These are phyloP conservation scores for Xylaria sp. DNA, from an alignment of 2,329 filamentous ascomycete species.

Conservation along the genomic window DNA sequence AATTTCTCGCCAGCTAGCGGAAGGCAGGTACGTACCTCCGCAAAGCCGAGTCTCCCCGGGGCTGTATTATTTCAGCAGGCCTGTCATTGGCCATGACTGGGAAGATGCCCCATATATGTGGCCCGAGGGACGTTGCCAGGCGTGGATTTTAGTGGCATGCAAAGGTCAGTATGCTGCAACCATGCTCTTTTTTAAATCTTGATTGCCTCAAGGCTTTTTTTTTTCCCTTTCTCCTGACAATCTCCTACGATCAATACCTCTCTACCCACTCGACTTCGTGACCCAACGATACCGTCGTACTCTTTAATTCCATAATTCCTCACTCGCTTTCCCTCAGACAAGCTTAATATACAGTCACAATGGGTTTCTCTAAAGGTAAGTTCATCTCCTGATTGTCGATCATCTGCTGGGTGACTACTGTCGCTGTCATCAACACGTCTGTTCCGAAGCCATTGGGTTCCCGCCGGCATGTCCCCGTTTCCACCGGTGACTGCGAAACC, in stretches of 20 bases:
- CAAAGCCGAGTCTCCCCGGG: slow-evolving; percentile 44
- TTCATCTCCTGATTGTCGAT: slow-evolving; percentile 38
- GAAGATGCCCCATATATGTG: slow-evolving; percentile 48
- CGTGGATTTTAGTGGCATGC: slow-evolving; percentile 33
- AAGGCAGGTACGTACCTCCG: slow-evolving; percentile 22
- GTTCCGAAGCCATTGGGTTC: slow-evolving; percentile 46
- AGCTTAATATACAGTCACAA: slow-evolving; percentile 52
- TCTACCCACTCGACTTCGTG: slow-evolving; percentile 29
- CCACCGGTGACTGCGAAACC: slow-evolving; percentile 27
- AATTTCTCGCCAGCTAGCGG: slow-evolving; percentile 22
- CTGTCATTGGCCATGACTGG: slow-evolving; percentile 54
- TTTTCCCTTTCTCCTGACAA: slow-evolving; percentile 27
- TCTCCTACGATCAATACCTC: slow-evolving; percentile 23
- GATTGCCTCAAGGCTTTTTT: slow-evolving; percentile 45
- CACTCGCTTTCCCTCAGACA: slow-evolving; percentile 32
- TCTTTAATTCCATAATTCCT: slow-evolving; percentile 47
- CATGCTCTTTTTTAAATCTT: slow-evolving; percentile 46
- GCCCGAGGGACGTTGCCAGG: slow-evolving; percentile 41
- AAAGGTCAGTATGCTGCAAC: slow-evolving; percentile 35
- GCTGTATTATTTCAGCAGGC: slow-evolving; percentile 43
- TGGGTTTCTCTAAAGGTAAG: slow-evolving; percentile 59
- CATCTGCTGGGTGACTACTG: slow-evolving; percentile 32
- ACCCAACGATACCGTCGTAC: slow-evolving; percentile 28
- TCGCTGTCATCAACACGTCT: slow-evolving; percentile 35
- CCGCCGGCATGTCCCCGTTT: slow-evolving; percentile 18